phyloP scores from a whole-genome alignment of 1,284 basidiomycete species.

The Phylloporus sp. region DNA sequence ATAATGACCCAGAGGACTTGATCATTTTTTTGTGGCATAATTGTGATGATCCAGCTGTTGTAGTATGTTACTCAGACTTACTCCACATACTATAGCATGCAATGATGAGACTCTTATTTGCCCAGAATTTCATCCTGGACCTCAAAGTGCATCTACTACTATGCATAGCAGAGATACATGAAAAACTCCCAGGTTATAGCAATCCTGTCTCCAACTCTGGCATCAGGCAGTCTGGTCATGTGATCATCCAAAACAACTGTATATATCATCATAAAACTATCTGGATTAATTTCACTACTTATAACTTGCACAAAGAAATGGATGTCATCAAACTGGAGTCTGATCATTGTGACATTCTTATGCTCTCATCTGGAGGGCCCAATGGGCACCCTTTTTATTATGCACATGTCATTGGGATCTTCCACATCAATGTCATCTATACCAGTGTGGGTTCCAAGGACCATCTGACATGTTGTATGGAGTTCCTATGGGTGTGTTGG shows the following conservation, averaged over 20 bases:
- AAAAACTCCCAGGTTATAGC: not conserved
- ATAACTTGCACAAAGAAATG: not conserved
- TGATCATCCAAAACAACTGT: not conserved
- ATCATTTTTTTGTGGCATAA: not conserved
- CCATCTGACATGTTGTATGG: not conserved
- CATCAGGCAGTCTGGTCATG: not conserved
- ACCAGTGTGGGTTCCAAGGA: not conserved
- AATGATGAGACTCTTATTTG: not conserved
- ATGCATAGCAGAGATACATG: not conserved
- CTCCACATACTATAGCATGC: not conserved
- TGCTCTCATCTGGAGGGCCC: not conserved
- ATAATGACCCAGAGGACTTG: not conserved
- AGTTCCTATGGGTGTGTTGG: not conserved
- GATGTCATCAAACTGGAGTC: not conserved
- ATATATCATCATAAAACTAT: not conserved
- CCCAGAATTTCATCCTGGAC: not conserved
- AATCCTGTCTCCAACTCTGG: too few species aligned
- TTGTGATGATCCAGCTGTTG: not conserved
- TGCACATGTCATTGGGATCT: not conserved
- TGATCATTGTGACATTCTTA: not conserved
- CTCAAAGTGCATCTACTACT: not conserved
- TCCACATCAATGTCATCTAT: not conserved
- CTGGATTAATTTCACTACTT: not conserved
- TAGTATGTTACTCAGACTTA: not conserved
- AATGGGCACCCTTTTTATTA: not conserved